A percentile compares a stretch with the other conserved stretches of the same genome.
Conservation (phyloP, 352 stramenopile genomes). For the Phytophthora pistaciae region DNA sequence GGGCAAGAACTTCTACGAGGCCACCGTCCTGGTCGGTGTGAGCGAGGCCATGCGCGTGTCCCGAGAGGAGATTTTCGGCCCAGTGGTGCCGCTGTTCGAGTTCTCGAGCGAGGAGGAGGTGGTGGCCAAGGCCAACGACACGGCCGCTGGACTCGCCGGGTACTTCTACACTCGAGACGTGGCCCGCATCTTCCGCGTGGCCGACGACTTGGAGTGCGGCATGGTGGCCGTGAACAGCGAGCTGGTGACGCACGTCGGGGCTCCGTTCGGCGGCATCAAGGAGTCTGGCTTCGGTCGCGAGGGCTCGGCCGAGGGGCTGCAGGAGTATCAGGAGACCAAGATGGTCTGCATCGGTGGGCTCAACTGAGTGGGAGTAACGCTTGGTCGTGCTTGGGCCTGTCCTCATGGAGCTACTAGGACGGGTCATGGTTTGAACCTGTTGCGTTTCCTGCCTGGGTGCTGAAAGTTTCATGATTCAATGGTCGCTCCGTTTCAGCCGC, state of each 20-base stretch:
- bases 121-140: slow-evolving; percentile 94
- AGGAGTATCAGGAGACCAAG: slow-evolving; percentile 97
- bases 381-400: slow-evolving; percentile 8
- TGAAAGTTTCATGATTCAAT: not conserved
- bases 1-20: slow-evolving; percentile 92
- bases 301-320: slow-evolving; percentile 86
- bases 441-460: not conserved
- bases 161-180: slow-evolving; percentile 96
- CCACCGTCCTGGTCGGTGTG: slow-evolving; percentile 93
- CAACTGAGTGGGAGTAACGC: slow-evolving; percentile 15
- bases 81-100: slow-evolving; percentile 90
- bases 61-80: slow-evolving; percentile 96
- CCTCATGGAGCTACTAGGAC: not conserved
- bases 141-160: slow-evolving; percentile 86
- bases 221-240: slow-evolving; percentile 96
- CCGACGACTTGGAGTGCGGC: slow-evolving; percentile 87
- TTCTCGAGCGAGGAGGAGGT: slow-evolving; percentile 97
- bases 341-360: slow-evolving; percentile 89
- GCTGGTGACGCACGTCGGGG: slow-evolving; percentile 80
- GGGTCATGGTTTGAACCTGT: not conserved
- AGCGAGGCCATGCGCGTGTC: slow-evolving; percentile 87
- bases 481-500: not conserved
- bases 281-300: slow-evolving; percentile 91
- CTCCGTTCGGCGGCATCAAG: slow-evolving; percentile 90
- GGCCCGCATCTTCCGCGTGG: slow-evolving; percentile 84